phyloP scores from a whole-genome alignment of 179 eudicot species.

The Nepenthes alata region DNA sequence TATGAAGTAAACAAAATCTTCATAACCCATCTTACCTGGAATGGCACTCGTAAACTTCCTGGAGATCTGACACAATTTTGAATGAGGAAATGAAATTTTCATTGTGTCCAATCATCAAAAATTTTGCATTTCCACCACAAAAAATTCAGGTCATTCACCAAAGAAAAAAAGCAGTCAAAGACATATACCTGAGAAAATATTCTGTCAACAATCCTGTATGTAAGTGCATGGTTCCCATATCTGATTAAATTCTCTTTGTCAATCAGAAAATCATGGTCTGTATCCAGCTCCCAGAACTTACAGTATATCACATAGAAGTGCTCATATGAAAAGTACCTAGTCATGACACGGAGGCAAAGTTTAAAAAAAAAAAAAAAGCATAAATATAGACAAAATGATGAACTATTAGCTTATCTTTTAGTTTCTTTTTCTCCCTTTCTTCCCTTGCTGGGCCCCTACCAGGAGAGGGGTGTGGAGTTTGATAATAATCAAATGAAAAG shows the following conservation, averaged over 20 bases:
- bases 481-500: too few relatives aligned
- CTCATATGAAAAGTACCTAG: constrained; percentile 95
- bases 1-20: constrained; percentile 96
- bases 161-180: constrained; percentile 1
- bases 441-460: too few relatives aligned
- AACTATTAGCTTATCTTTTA: too few relatives aligned
- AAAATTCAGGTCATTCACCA: not conserved
- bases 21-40: constrained; percentile 99
- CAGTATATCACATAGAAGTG: constrained; percentile 72
- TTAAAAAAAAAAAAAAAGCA: not conserved
- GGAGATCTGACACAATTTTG: constrained; percentile 39
- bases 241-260: constrained; percentile 91
- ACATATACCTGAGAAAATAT: constrained; percentile 86
- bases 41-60: constrained; percentile 82
- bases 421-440: too few relatives aligned
- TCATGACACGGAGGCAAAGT: constrained; percentile 1
- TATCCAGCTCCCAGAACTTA: constrained; percentile 88
- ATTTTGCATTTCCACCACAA: too few relatives aligned
- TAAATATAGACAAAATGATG: not conserved
- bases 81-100: not conserved
- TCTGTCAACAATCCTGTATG: constrained; percentile 90
- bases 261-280: constrained; percentile 91
- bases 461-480: too few relatives aligned
- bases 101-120: not conserved
- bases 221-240: constrained; percentile 97